Evolutionary conservation across 2,329 filamentous ascomycete species (phyloP).

Genomic region (Aplosporella prunicola): DNA sequence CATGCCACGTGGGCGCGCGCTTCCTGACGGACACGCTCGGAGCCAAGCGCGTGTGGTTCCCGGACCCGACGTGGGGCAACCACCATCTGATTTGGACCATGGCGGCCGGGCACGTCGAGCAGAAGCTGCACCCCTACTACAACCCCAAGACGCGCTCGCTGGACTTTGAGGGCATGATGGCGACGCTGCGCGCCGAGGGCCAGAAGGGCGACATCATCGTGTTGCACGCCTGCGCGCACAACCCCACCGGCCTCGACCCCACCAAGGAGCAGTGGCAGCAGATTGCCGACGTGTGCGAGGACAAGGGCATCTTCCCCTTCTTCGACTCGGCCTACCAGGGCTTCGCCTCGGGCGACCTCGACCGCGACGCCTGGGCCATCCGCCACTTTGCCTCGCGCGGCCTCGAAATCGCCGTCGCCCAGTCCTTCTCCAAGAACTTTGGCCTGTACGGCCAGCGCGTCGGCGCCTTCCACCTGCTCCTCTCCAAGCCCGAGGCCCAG

Average conservation of each 20-base stretch:
- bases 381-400: slow-evolving; percentile 20
- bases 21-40: slow-evolving; percentile 17
- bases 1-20: slow-evolving; percentile 23
- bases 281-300: slow-evolving; percentile 23
- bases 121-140: slow-evolving; percentile 23
- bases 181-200: slow-evolving; percentile 17
- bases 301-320: slow-evolving; percentile 24
- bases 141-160: slow-evolving; percentile 16
- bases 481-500: slow-evolving; percentile 3
- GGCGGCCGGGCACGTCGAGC: slow-evolving; percentile 11
- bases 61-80: slow-evolving; percentile 26
- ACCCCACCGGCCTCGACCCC: slow-evolving; percentile 31
- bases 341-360: slow-evolving; percentile 27
- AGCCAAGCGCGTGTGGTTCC: slow-evolving; percentile 24
- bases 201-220: slow-evolving; percentile 25
- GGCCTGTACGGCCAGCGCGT: slow-evolving; percentile 30
- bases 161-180: slow-evolving; percentile 24
- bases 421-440: slow-evolving; percentile 32
- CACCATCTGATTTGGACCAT: slow-evolving; percentile 25
- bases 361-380: slow-evolving; percentile 27
- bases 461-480: slow-evolving; percentile 19
- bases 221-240: slow-evolving; percentile 30
- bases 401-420: slow-evolving; percentile 20
- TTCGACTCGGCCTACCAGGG: slow-evolving; percentile 34
- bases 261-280: slow-evolving; percentile 25